Evolutionary conservation across 495 filamentous ascomycete genomes (phyloP).

Genomic region (Penicillium paradoxum): DNA sequence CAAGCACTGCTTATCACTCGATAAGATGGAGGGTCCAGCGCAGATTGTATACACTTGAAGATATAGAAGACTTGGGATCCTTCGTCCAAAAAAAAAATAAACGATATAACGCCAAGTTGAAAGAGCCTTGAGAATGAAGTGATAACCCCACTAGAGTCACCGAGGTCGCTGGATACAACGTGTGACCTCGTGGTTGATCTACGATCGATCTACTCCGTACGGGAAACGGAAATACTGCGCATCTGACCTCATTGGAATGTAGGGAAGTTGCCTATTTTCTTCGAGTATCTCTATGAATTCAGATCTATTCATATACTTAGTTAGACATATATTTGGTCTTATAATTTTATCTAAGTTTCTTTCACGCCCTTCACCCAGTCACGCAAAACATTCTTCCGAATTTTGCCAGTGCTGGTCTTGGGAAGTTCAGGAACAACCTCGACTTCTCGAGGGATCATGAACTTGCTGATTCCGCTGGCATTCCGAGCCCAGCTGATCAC

Average conservation of each 20-base stretch:
- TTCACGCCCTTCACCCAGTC: constrained; percentile 68
- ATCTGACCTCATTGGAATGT: constrained; percentile 10
- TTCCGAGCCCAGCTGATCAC: constrained; percentile 84
- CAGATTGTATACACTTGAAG: background rate
- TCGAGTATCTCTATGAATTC: background rate
- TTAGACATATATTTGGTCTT: background rate
- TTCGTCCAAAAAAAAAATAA: background rate
- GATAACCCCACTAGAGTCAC: too few species aligned
- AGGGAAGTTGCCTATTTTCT: background rate
- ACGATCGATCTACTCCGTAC: constrained; percentile 1
- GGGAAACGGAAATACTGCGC: background rate
- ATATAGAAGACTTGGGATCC: background rate
- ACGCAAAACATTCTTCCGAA: constrained; percentile 89
- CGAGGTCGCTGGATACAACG: constrained; percentile 8
- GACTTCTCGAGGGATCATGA: constrained; percentile 94
- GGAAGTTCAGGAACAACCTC: constrained; percentile 84
- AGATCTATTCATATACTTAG: background rate
- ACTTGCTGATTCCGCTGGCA: constrained; percentile 74
- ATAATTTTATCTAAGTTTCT: background rate
- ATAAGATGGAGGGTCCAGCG: constrained; percentile 18
- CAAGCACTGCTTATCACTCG: constrained; percentile 24
- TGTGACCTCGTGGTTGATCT: constrained; percentile 12
- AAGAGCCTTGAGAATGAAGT: too few species aligned
- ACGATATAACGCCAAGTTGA: background rate
- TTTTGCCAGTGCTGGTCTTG: constrained; percentile 94